Evolutionary conservation across 352 stramenopile species (phyloP).

Genomic region (Phytophthora nicotianae): DNA sequence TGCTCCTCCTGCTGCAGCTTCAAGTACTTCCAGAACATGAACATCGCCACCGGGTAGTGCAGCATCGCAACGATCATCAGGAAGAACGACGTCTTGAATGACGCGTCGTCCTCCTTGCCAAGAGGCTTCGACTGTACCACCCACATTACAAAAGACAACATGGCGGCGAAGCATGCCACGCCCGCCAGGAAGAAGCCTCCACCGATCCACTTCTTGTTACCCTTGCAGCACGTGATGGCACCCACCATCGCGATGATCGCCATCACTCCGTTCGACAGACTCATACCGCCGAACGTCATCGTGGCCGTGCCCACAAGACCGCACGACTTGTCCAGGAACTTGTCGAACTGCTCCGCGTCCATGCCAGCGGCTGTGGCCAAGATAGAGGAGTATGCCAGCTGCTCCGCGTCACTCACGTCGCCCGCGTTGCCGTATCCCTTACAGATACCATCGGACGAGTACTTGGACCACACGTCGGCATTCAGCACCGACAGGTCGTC

Average conservation of each 20-base stretch:
- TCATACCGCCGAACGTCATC: constrained; percentile 50
- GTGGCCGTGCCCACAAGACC: constrained; percentile 43
- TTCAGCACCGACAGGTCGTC: constrained; percentile 42
- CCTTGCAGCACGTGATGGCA: constrained; percentile 51
- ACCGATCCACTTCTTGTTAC: constrained; percentile 28
- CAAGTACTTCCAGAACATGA: constrained; percentile 40
- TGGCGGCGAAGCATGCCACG: constrained; percentile 17
- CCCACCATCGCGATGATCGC: constrained; percentile 56
- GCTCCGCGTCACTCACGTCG: constrained; percentile 30
- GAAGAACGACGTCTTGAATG: constrained; percentile 56
- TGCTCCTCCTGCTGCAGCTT: constrained; percentile 9
- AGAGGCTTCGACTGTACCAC: constrained; percentile 51
- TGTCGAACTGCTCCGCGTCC: constrained; percentile 51
- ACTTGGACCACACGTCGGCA: constrained; percentile 43
- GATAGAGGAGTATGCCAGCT: constrained; percentile 36
- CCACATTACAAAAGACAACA: constrained; percentile 45
- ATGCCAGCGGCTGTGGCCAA: constrained; percentile 51
- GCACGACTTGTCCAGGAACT: constrained; percentile 68
- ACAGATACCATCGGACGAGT: constrained; percentile 52
- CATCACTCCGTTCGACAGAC: constrained; percentile 44
- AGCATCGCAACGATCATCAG: constrained; percentile 62
- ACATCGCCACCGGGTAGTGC: constrained; percentile 49
- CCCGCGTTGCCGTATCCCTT: constrained; percentile 46
- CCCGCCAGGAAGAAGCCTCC: constrained; percentile 24
- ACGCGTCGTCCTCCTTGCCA: constrained; percentile 55